phyloP scores from a whole-genome alignment of 345 rosid genomes.

The Eucalyptus sp. region DNA sequence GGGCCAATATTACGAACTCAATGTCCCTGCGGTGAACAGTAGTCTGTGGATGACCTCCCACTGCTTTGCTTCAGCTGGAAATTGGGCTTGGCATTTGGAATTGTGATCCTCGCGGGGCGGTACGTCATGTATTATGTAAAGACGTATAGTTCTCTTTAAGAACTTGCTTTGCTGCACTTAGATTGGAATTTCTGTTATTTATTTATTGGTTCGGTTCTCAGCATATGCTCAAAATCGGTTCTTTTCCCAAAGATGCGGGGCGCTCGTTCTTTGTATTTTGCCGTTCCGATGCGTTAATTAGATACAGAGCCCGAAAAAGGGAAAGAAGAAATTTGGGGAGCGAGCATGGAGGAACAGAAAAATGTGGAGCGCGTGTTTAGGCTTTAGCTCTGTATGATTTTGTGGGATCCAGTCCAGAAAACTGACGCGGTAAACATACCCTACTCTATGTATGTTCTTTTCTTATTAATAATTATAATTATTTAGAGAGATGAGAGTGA shows the following conservation, averaged over 20 bases:
- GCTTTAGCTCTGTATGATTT: background rate
- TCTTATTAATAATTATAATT: background rate
- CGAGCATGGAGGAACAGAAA: background rate
- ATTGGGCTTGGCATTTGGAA: background rate
- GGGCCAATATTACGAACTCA: constrained; percentile 25
- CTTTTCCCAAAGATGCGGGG: background rate
- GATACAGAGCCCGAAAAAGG: background rate
- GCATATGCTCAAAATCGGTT: background rate
- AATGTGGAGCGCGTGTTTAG: background rate
- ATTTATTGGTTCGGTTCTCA: background rate
- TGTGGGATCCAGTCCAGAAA: background rate
- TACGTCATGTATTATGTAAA: background rate
- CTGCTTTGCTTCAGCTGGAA: background rate
- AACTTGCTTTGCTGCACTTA: background rate
- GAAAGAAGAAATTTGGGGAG: background rate
- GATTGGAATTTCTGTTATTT: background rate
- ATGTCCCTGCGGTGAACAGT: background rate
- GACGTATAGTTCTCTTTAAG: background rate
- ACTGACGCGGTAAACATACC: background rate
- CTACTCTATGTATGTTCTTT: background rate
- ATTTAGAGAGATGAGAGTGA: background rate
- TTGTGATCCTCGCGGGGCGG: background rate
- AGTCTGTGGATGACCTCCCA: background rate
- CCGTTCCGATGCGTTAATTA: background rate
- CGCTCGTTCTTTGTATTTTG: background rate